Conservation (phyloP, 2,329 filamentous ascomycete species). For the Phaeophleospora eucalypticola region DNA sequence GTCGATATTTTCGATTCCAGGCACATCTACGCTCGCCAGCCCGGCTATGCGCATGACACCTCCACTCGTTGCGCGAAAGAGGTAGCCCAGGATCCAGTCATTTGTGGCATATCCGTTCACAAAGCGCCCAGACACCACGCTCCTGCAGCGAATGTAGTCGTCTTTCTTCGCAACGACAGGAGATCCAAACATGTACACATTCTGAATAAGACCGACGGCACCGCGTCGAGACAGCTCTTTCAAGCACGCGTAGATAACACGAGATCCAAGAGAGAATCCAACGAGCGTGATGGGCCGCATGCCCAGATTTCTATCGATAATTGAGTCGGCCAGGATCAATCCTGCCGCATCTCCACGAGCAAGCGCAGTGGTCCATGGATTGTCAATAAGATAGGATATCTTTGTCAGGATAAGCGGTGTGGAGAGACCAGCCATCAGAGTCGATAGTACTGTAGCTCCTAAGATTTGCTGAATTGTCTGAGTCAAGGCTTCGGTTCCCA, state of each 20-base stretch:
- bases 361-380: constrained; percentile 95
- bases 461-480: constrained; percentile 94
- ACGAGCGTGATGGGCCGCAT: constrained; percentile 88
- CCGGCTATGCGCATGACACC: constrained; percentile 87
- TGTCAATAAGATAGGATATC: constrained; percentile 92
- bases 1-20: constrained; percentile 82
- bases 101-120: constrained; percentile 91
- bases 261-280: constrained; percentile 86
- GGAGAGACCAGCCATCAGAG: constrained; percentile 87
- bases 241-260: constrained; percentile 89
- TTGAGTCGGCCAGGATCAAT: constrained; percentile 86
- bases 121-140: constrained; percentile 87
- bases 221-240: constrained; percentile 80
- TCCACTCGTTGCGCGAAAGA: constrained; percentile 90
- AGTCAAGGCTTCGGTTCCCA: constrained; percentile 94
- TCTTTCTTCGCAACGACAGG: constrained; percentile 89
- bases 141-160: constrained; percentile 75
- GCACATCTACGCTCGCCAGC: constrained; percentile 72
- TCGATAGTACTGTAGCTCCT: constrained; percentile 80
- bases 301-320: constrained; percentile 87
- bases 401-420: constrained; percentile 91
- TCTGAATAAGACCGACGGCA: constrained; percentile 83
- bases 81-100: constrained; percentile 92
- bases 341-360: constrained; percentile 85
- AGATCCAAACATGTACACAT: constrained; percentile 91